A percentile compares a stretch with the other conserved stretches of the same genome.
These are phyloP conservation scores for sunflower (Helianthus annuus) DNA, from an alignment of 129 eudicot genomes.

Conservation along the genomic window HanXRQr2.0-SUNRISE NC_035437.2:6272606-6273105, in stretches of 20 bases:
- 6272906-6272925: too few species aligned
- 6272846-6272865: too few species aligned
- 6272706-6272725: slow-evolving; percentile 50
- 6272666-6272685: slow-evolving; percentile 48
- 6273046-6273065: too few species aligned
- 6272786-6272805: slow-evolving; percentile 71
- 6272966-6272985: too few species aligned
- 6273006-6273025: too few species aligned
- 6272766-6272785: slow-evolving; percentile 57
- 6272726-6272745: slow-evolving; percentile 48
- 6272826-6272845: neutral
- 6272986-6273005: too few species aligned
- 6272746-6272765: slow-evolving; percentile 41
- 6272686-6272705: slow-evolving; percentile 69
- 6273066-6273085: too few species aligned
- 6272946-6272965: too few species aligned
- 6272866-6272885: too few species aligned
- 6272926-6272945: too few species aligned
- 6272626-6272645: neutral
- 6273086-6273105: too few species aligned
- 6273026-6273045: too few species aligned
- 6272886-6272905: neutral
- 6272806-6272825: slow-evolving; percentile 27
- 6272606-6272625: neutral
- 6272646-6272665: neutral